A percentile compares a stretch with the other conserved stretches of the same genome.
Conservation (phyloP, 2,329 filamentous ascomycete species). For the Aspergillus carbonarius region DNA sequence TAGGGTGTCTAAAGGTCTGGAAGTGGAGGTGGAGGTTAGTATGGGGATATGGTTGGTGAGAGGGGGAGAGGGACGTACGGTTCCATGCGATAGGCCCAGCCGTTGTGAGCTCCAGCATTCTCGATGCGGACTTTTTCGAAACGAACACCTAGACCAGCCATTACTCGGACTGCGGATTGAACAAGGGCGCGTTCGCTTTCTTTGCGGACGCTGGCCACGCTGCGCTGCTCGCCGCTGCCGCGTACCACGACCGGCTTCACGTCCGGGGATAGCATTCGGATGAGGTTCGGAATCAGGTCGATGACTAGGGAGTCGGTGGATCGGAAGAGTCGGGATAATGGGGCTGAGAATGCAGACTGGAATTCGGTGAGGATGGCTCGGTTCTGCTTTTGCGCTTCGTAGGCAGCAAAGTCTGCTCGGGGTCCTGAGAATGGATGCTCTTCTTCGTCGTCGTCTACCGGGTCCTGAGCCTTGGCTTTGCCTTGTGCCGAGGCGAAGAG, state of each 20-base stretch:
- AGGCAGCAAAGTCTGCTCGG: slow-evolving; percentile 75
- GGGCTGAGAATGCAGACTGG: slow-evolving; percentile 69
- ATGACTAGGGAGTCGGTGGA: slow-evolving; percentile 73
- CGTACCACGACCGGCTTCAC: slow-evolving; percentile 86
- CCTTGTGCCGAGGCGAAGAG: slow-evolving; percentile 76
- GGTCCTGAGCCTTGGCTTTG: slow-evolving; percentile 38
- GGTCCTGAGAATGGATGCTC: slow-evolving; percentile 76
- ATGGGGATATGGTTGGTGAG: slow-evolving; percentile 1
- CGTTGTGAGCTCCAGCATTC: slow-evolving; percentile 59
- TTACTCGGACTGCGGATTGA: slow-evolving; percentile 72
- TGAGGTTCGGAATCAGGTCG: slow-evolving; percentile 81
- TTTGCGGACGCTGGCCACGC: slow-evolving; percentile 81
- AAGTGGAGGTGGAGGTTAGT: slow-evolving; percentile 1
- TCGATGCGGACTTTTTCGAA: slow-evolving; percentile 82
- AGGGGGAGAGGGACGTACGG: slow-evolving; percentile 59
- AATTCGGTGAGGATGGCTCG: slow-evolving; percentile 70
- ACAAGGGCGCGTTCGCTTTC: slow-evolving; percentile 82
- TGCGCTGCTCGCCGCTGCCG: slow-evolving; percentile 63
- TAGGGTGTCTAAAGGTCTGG: slow-evolving; percentile 70
- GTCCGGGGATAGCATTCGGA: slow-evolving; percentile 80
- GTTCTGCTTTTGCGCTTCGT: slow-evolving; percentile 78
- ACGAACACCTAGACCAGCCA: slow-evolving; percentile 77
- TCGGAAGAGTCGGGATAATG: slow-evolving; percentile 73
- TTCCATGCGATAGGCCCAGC: slow-evolving; percentile 92
- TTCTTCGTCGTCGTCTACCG: slow-evolving; percentile 48